Evolutionary conservation across 1,284 basidiomycete genomes (phyloP).

Genomic region (Pisolithus thermaeus): DNA sequence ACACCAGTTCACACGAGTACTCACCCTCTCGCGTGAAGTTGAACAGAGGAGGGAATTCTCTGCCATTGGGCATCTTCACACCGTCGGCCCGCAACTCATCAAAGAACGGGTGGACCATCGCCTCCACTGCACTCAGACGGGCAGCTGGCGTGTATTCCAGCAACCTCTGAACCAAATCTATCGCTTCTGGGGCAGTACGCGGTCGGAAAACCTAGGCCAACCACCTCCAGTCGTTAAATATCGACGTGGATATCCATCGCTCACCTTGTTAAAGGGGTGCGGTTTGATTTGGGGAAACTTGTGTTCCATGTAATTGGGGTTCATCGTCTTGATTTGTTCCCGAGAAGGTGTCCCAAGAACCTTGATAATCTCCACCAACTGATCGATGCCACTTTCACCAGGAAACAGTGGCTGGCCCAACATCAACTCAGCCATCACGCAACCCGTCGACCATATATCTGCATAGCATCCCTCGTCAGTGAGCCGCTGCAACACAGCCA

Average conservation of each 20-base stretch:
- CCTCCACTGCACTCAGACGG: slow-evolving; percentile 88
- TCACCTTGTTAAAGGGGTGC: slow-evolving; percentile 88
- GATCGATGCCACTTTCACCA: slow-evolving; percentile 99
- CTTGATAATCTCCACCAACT: slow-evolving; percentile 99
- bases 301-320: slow-evolving; percentile 99
- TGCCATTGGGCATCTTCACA: slow-evolving; percentile 93
- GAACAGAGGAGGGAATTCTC: slow-evolving; percentile 91
- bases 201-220: slow-evolving; percentile 88
- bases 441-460: slow-evolving; percentile 99
- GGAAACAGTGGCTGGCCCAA: slow-evolving; percentile 98
- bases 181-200: slow-evolving; percentile 92
- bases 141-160: slow-evolving; percentile 96
- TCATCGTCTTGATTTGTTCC: slow-evolving; percentile 99
- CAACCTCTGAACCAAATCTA: slow-evolving; percentile 91
- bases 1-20: slow-evolving; percentile 22
- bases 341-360: slow-evolving; percentile 96
- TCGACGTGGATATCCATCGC: background rate
- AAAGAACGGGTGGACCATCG: slow-evolving; percentile 95
- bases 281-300: slow-evolving; percentile 99
- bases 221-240: slow-evolving; percentile 8
- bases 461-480: slow-evolving; percentile 7
- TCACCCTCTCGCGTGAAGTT: slow-evolving; percentile 94
- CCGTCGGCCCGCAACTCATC: slow-evolving; percentile 91
- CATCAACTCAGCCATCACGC: slow-evolving; percentile 99
- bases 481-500: background rate